A percentile compares a stretch with the other conserved stretches of the same genome.
These are phyloP conservation scores for Asparagopsis taxiformis DNA, from an alignment of 31 red algal genomes.

Conservation along the genomic window DNA sequence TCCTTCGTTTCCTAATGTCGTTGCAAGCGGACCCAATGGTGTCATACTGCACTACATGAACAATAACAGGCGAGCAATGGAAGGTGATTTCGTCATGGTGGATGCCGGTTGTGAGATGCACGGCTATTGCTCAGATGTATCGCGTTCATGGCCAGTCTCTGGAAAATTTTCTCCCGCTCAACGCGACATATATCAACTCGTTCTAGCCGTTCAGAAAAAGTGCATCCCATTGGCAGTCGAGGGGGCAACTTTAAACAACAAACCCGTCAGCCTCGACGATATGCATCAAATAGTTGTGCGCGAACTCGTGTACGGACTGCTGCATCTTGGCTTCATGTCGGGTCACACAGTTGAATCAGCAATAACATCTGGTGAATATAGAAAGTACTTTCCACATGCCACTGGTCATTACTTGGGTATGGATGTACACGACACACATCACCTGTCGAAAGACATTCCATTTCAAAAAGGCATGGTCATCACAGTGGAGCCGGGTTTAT, in stretches of 20 bases:
- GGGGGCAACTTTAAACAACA: constrained; percentile 8
- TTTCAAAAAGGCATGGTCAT: constrained; percentile 79
- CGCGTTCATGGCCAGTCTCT: constrained; percentile 82
- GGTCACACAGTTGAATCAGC: constrained; percentile 38
- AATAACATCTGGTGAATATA: constrained; percentile 43
- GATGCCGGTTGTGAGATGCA: constrained; percentile 82
- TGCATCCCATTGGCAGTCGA: constrained; percentile 47
- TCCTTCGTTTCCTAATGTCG: constrained; percentile 77
- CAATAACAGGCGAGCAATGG: constrained; percentile 44
- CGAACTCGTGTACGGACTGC: constrained; percentile 50
- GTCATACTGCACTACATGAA: constrained; percentile 81
- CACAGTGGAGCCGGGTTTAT: constrained; percentile 89
- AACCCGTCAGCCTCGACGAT: constrained; percentile 47
- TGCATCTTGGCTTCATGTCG: constrained; percentile 66
- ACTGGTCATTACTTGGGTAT: constrained; percentile 89
- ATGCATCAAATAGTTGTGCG: constrained; percentile 56
- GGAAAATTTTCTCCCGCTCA: constrained; percentile 60
- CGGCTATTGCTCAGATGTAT: constrained; percentile 84
- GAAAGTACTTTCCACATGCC: constrained; percentile 78
- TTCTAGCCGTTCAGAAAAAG: constrained; percentile 62
- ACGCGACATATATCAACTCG: constrained; percentile 63
- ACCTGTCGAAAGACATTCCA: constrained; percentile 53
- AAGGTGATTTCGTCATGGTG: constrained; percentile 82
- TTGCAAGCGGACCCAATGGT: constrained; percentile 60
- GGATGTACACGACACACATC: constrained; percentile 91